phyloP scores from a whole-genome alignment of 2,329 filamentous ascomycete species.

The Beauveria sp. region DNA sequence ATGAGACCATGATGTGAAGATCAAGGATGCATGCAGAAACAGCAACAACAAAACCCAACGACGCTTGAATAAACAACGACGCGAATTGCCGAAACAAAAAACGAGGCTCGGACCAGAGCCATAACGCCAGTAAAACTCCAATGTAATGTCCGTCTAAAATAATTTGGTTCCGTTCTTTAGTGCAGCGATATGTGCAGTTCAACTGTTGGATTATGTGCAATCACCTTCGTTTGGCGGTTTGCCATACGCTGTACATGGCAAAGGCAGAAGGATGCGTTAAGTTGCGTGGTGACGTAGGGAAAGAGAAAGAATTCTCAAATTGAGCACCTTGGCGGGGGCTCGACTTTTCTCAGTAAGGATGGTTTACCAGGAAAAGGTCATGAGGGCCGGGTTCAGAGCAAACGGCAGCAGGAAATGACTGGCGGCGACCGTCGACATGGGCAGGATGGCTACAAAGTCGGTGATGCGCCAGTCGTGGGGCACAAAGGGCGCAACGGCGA shows the following conservation, averaged over 20 bases:
- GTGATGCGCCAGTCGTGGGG: constrained; percentile 59
- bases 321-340: not conserved
- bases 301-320: not conserved
- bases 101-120: not conserved
- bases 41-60: not conserved
- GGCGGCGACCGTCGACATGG: constrained; percentile 62
- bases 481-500: constrained; percentile 56
- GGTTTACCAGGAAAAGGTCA: constrained; percentile 67
- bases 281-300: not conserved
- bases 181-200: constrained; percentile 1
- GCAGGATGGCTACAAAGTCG: constrained; percentile 68
- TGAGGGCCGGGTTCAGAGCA: constrained; percentile 68
- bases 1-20: not conserved
- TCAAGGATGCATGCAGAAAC: not conserved
- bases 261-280: not conserved
- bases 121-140: not conserved
- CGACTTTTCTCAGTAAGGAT: not conserved
- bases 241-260: not conserved
- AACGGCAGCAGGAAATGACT: constrained; percentile 66
- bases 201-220: not conserved
- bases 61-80: not conserved
- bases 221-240: not conserved
- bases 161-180: not conserved
- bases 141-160: not conserved
- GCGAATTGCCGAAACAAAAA: not conserved